Evolutionary conservation across 345 rosid species (phyloP), one percentile per base, ranked within the genome.

Genomic region (Citrus cavaleriei): DNA sequence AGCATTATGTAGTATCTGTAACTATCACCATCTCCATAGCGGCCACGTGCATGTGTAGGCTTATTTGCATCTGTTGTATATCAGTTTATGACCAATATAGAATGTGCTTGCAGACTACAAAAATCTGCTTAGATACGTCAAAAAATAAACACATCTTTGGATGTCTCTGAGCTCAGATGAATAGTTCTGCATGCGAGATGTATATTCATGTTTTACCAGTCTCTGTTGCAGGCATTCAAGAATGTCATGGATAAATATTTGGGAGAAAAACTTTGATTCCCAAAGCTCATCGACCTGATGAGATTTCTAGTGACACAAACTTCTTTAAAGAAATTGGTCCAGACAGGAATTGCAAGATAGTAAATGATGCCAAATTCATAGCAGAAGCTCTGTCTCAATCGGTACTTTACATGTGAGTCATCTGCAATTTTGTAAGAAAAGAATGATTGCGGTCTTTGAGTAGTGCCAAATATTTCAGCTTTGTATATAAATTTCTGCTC

Each of bases 191-290:
- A 35, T 2, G 4, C 35, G 37, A 66, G 61, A 24, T 70, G 28
- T 37, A 27, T 35, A 28, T 78, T 65, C 67, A 25, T 69, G 27
- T 24, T 70, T 22, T 24, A 1, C 24, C 32, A 54, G 77, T 75
- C 77, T 63, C 16, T 74, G 72, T 75, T 84, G 82, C 93, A 91
- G 98, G 95, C 85, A 68, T 89, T 90, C 86, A 79, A 89, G 84
- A 90, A 82, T 81, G 93, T 90, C 37, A 51, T 89, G 80, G 91
- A 89, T 71, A 90, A 90, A 73, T 89, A 86, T 62, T 38, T 90
- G 84, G 97, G 93, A 62, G 92, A 87, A 74, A 30, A 85, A 78
- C 76, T 80, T 70, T 63, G 75, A 83, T 80, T 54, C 66, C 80
- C 72, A 54, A 84, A 83, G 71, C 81, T 64, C 79, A 60, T 72